These are phyloP conservation scores for Euphrasia confusa DNA, from an alignment of 257 asterid species.

Conservation along the genomic window DNA sequence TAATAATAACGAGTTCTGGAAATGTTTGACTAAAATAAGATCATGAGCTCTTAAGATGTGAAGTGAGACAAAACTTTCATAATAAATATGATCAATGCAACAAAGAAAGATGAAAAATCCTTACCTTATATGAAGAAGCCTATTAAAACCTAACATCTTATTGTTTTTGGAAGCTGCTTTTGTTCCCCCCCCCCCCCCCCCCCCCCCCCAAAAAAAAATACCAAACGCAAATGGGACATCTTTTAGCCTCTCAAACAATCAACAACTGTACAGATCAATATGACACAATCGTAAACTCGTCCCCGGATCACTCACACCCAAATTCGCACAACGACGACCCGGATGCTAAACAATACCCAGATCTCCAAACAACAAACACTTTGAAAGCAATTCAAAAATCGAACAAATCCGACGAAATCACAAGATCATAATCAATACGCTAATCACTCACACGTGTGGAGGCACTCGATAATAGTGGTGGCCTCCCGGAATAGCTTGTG, in stretches of 20 bases:
- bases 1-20: not conserved
- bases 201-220: not conserved
- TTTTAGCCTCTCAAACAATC: not conserved
- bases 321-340: conserved; percentile 20
- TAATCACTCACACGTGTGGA: conserved; percentile 77
- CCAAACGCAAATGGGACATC: not conserved
- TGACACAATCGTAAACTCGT: conserved; percentile 12
- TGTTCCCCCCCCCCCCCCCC: not conserved
- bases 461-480: conserved; percentile 92
- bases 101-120: not conserved
- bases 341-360: conserved; percentile 30
- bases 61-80: not conserved
- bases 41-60: not conserved
- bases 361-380: conserved; percentile 25
- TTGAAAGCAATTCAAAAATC: conserved; percentile 24
- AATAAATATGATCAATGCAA: conserved; percentile 7
- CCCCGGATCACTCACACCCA: conserved; percentile 26
- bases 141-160: not conserved
- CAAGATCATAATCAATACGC: conserved; percentile 10
- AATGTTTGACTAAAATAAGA: not conserved
- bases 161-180: conserved; percentile 5
- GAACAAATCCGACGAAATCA: conserved; percentile 1
- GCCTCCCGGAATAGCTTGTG: conserved; percentile 82
- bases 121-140: not conserved
- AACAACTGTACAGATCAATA: conserved; percentile 16